Evolutionary conservation across 192 early-diverging fungal species (phyloP).

Genomic region (Rhizoclosmatium globosum): DNA sequence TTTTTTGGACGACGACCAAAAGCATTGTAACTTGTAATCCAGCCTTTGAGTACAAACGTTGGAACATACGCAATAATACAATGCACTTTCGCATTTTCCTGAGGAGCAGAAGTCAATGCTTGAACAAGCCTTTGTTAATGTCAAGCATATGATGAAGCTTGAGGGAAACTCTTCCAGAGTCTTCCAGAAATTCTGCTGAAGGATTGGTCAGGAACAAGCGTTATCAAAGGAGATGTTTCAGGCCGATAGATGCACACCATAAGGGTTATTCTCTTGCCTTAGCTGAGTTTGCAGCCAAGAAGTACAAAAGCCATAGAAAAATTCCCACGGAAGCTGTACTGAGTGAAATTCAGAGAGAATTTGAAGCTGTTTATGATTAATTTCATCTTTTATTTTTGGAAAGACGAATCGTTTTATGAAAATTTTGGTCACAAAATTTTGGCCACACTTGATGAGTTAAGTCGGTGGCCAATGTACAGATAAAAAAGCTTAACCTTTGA

Average conservation of each 20-base stretch:
- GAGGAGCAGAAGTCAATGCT: too few relatives aligned
- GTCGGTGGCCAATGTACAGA: too few relatives aligned
- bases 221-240: neutral
- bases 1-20: too few relatives aligned
- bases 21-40: too few relatives aligned
- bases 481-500: too few relatives aligned
- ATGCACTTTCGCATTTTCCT: too few relatives aligned
- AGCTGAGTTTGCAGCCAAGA: neutral
- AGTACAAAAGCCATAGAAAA: neutral
- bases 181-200: neutral
- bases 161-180: neutral
- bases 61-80: too few relatives aligned
- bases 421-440: too few relatives aligned
- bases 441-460: too few relatives aligned
- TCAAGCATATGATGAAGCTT: too few relatives aligned
- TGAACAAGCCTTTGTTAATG: too few relatives aligned
- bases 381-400: neutral
- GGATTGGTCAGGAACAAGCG: neutral
- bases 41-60: too few relatives aligned
- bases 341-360: neutral
- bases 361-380: neutral
- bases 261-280: neutral
- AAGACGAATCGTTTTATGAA: neutral
- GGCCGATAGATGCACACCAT: neutral
- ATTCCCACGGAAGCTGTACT: neutral